phyloP scores from a whole-genome alignment of 179 eudicot species.

The Dionaea muscipula region DNA sequence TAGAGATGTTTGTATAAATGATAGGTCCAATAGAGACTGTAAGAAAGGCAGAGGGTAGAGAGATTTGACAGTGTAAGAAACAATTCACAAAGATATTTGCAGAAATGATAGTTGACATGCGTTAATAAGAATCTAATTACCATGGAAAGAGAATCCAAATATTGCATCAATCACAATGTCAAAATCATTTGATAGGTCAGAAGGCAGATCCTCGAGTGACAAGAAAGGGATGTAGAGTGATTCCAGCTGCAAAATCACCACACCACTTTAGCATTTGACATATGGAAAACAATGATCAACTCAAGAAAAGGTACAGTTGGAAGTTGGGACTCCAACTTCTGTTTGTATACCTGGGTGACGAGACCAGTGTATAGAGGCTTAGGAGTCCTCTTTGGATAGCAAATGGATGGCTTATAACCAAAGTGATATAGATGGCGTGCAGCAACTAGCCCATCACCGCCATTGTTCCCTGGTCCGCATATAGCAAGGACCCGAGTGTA shows the following conservation, averaged over 20 bases:
- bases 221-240: slow-evolving; percentile 76
- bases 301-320: slow-evolving; percentile 6
- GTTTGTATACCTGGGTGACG: slow-evolving; percentile 67
- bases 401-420: slow-evolving; percentile 69
- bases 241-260: slow-evolving; percentile 56
- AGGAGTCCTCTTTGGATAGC: slow-evolving; percentile 90
- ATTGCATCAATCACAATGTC: slow-evolving; percentile 86
- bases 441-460: slow-evolving; percentile 99
- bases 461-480: slow-evolving; percentile 98
- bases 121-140: slow-evolving; percentile 18
- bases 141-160: slow-evolving; percentile 94
- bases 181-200: slow-evolving; percentile 54
- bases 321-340: slow-evolving; percentile 3
- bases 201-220: slow-evolving; percentile 66
- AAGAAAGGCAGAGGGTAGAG: no score
- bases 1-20: no score
- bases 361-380: slow-evolving; percentile 80
- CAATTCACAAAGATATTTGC: no score
- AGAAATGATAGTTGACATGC: no score
- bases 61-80: no score
- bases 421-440: slow-evolving; percentile 93
- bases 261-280: slow-evolving; percentile 17
- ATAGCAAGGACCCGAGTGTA: slow-evolving; percentile 70
- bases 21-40: no score
- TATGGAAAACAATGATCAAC: background rate